phyloP scores from a whole-genome alignment of 2,329 filamentous ascomycete species.

The Ceratocystis diversiconidia region DNA sequence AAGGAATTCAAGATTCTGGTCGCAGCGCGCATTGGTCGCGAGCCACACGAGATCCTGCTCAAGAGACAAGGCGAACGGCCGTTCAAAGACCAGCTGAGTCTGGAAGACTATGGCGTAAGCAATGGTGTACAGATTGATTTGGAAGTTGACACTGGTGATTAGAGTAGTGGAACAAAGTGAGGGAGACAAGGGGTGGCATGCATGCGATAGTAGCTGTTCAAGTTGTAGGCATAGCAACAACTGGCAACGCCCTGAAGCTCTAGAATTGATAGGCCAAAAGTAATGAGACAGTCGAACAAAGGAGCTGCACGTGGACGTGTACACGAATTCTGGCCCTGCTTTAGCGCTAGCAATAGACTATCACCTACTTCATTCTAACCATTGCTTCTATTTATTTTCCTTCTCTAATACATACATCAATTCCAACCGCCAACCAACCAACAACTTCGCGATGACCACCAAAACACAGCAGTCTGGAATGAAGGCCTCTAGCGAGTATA shows the following conservation, averaged over 20 bases:
- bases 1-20: constrained; percentile 84
- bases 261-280: neutral
- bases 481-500: neutral
- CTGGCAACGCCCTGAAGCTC: neutral
- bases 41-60: constrained; percentile 80
- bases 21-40: constrained; percentile 72
- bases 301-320: neutral
- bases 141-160: constrained; percentile 48
- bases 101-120: constrained; percentile 88
- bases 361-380: no score
- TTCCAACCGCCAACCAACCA: neutral
- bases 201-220: no score
- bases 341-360: neutral
- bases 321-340: neutral
- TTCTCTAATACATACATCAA: neutral
- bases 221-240: neutral
- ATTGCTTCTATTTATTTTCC: neutral
- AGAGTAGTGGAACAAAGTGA: constrained; percentile 20
- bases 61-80: constrained; percentile 85
- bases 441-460: neutral
- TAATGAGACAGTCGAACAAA: neutral
- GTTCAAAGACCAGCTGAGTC: constrained; percentile 77
- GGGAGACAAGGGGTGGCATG: no score
- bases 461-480: neutral
- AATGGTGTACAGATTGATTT: constrained; percentile 65